Evolutionary conservation across 768 basidiomycete species (phyloP).

Genomic region (Termitomyces sp.): DNA sequence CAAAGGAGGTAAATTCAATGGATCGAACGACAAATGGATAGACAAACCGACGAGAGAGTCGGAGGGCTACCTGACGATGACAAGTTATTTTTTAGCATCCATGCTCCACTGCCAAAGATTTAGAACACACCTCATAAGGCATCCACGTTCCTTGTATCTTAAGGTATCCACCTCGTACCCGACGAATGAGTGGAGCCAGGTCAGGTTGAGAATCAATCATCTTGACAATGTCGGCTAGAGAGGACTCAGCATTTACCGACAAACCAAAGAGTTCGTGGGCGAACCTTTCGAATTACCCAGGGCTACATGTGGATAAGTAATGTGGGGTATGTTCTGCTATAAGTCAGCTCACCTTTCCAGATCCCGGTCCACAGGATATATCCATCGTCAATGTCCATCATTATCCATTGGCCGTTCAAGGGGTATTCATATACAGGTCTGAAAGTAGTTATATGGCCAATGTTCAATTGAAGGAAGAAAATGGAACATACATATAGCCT

Average conservation of each 20-base stretch:
- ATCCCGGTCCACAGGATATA: slow-evolving; percentile 92
- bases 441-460: background rate
- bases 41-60: slow-evolving; percentile 71
- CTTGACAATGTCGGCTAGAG: slow-evolving; percentile 82
- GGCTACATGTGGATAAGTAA: slow-evolving; percentile 35
- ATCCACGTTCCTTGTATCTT: slow-evolving; percentile 95
- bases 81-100: background rate
- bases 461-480: background rate
- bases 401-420: slow-evolving; percentile 87
- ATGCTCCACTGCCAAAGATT: background rate
- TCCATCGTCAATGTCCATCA: slow-evolving; percentile 94
- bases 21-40: slow-evolving; percentile 12
- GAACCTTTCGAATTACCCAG: slow-evolving; percentile 86
- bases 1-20: slow-evolving; percentile 3
- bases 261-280: slow-evolving; percentile 2
- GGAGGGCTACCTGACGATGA: slow-evolving; percentile 60
- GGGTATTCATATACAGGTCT: slow-evolving; percentile 89
- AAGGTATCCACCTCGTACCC: slow-evolving; percentile 83
- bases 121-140: slow-evolving; percentile 70
- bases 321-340: background rate
- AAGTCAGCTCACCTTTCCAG: slow-evolving; percentile 71
- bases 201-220: slow-evolving; percentile 92
- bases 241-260: slow-evolving; percentile 10
- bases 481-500: slow-evolving; percentile 70
- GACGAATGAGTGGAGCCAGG: slow-evolving; percentile 73